A percentile compares a stretch with the other conserved stretches of the same genome.
Evolutionary conservation across 208 protist genomes (phyloP).

Genomic region (Spironucleus salmonicida): DNA sequence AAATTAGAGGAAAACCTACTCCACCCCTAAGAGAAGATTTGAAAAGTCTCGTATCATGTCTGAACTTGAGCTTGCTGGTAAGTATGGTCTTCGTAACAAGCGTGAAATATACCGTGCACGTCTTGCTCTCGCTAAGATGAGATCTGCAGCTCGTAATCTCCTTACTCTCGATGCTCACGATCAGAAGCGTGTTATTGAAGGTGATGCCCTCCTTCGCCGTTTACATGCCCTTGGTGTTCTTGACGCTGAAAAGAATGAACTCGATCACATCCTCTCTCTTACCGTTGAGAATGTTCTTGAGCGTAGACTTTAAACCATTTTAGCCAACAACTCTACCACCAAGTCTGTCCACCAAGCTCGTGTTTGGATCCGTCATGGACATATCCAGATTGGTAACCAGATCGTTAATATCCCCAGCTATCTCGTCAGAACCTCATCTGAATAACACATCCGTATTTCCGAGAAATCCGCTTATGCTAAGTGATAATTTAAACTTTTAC

Average conservation of each 20-base stretch:
- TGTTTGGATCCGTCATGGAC: conserved; percentile 90
- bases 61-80: conserved; percentile 84
- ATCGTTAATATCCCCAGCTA: conserved; percentile 96
- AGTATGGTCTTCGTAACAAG: conserved; percentile 55
- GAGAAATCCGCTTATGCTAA: conserved; percentile 77
- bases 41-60: conserved; percentile 97
- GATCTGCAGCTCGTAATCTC: conserved; percentile 86
- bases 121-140: conserved; percentile 91
- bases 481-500: no score
- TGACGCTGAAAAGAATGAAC: conserved; percentile 86
- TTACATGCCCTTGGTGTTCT: conserved; percentile 92
- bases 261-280: conserved; percentile 98
- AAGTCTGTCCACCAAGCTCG: conserved; percentile 99
- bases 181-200: conserved; percentile 80
- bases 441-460: conserved; percentile 93
- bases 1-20: conserved; percentile 18
- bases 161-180: conserved; percentile 93
- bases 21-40: conserved; percentile 88
- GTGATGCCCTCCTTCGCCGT: conserved; percentile 89
- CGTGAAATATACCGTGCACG: conserved; percentile 85
- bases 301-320: conserved; percentile 95
- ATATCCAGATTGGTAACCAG: conserved; percentile 98
- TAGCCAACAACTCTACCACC: conserved; percentile 88
- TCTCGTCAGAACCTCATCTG: conserved; percentile 85
- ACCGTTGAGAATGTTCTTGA: conserved; percentile 95